Evolutionary conservation across 352 stramenopile genomes (phyloP).

Genomic region (Blastocystis sp.): DNA sequence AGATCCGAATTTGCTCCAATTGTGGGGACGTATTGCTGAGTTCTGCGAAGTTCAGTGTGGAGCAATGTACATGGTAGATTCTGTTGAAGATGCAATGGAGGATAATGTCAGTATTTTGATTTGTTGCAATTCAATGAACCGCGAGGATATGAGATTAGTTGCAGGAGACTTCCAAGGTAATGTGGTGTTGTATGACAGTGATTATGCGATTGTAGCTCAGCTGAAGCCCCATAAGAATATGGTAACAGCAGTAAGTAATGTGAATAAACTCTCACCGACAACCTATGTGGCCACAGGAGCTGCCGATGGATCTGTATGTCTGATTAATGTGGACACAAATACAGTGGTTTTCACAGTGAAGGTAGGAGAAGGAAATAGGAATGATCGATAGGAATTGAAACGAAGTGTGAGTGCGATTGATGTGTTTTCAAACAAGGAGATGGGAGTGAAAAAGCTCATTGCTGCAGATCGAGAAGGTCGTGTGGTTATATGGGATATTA

Average conservation of each 20-base stretch:
- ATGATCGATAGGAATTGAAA: slow-evolving; percentile 17
- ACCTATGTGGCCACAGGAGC: slow-evolving; percentile 31
- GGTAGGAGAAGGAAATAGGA: background rate
- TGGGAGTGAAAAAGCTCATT: background rate
- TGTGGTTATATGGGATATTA: slow-evolving; percentile 27
- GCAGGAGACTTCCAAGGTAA: slow-evolving; percentile 58
- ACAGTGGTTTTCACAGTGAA: background rate
- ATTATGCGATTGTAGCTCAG: background rate
- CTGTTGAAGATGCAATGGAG: slow-evolving; percentile 43
- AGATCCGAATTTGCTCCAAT: slow-evolving; percentile 51
- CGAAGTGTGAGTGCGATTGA: background rate
- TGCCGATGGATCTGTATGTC: slow-evolving; percentile 36
- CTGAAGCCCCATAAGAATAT: slow-evolving; percentile 59
- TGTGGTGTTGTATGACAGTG: slow-evolving; percentile 40
- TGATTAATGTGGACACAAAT: slow-evolving; percentile 26
- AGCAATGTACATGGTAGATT: slow-evolving; percentile 55
- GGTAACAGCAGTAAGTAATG: slow-evolving; percentile 26
- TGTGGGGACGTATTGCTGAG: slow-evolving; percentile 46
- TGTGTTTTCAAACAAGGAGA: slow-evolving; percentile 5
- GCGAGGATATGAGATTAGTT: slow-evolving; percentile 2
- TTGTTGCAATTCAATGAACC: slow-evolving; percentile 2
- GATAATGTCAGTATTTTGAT: slow-evolving; percentile 28
- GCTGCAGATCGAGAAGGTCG: slow-evolving; percentile 9
- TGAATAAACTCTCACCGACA: background rate
- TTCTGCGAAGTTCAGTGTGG: slow-evolving; percentile 32